A percentile compares a stretch with the other conserved stretches of the same genome.
Evolutionary conservation across 352 stramenopile species (phyloP).

Genomic region (Phytophthora cactorum): DNA sequence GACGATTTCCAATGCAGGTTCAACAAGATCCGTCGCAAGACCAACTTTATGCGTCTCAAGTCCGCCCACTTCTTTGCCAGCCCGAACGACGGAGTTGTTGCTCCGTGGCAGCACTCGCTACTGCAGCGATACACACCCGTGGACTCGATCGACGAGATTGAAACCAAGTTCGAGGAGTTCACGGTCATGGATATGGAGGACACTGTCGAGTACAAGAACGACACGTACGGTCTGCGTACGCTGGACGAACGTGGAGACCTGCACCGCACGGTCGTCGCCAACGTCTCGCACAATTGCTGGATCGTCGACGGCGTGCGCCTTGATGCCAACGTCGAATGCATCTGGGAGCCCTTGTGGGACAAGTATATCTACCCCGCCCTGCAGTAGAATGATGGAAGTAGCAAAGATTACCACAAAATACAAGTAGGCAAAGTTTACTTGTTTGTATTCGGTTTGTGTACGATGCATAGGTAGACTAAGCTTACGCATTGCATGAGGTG

Average conservation of each 20-base stretch:
- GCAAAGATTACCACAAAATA: too few species aligned
- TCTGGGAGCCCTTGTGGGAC: constrained; percentile 82
- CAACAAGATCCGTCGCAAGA: constrained; percentile 37
- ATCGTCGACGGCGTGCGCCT: constrained; percentile 62
- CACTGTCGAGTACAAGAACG: constrained; percentile 33
- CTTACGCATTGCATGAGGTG: constrained; percentile 37
- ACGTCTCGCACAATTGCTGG: constrained; percentile 42
- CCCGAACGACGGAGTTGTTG: constrained; percentile 38
- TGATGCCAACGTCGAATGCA: constrained; percentile 74
- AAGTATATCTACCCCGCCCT: constrained; percentile 74
- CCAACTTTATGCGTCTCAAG: constrained; percentile 47
- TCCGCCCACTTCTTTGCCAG: constrained; percentile 49
- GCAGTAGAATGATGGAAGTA: background rate
- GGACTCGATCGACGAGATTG: constrained; percentile 25
- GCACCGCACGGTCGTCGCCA: constrained; percentile 20
- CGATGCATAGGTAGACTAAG: background rate
- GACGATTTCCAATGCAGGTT: constrained; percentile 13
- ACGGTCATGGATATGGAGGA: constrained; percentile 33
- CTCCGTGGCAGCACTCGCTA: constrained; percentile 48
- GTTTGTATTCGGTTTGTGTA: too few species aligned
- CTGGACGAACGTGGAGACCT: constrained; percentile 34
- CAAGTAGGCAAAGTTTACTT: too few species aligned
- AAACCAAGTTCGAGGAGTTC: constrained; percentile 25
- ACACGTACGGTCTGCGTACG: constrained; percentile 43
- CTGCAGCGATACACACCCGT: constrained; percentile 47